Evolutionary conservation across 2,329 filamentous ascomycete genomes (phyloP), one percentile per base, ranked within the genome.

Genomic region (Xylariaceae sp.): DNA sequence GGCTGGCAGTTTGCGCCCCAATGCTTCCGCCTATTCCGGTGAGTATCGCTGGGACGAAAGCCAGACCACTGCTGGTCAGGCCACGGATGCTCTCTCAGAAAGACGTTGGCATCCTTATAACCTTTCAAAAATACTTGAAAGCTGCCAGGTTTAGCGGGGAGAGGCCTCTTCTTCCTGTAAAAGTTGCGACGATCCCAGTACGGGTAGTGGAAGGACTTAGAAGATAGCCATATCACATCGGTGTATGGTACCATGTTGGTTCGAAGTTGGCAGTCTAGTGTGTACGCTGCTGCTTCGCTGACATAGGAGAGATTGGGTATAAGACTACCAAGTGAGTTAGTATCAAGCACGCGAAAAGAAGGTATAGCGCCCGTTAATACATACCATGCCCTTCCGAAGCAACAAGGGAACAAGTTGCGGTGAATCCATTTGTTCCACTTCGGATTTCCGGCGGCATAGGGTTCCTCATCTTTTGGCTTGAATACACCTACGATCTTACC

Each of bases 381-480:
- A 51, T 70, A 84, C 81, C 91, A 97, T 45, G 92, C 91, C 66
- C 94, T 80, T 19, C 94, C 94, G 66, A 99, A 99, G 72, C 89
- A 96, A 74, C 95, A 99, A 6, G 94, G 94, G 64, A 99, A 97
- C 61, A 99, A 70, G 70, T 99, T 99, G 60, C 94, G 81, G 71
- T 99, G 94, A 75, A 99, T 91, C 94, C 94, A 99, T 73, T 99
- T 99, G 64, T 95, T 97, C 92, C 92, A 97, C 71, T 99, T 99
- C 4, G 94, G 94, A 68, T 99, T 99, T 63, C 90, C 88, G 34
- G 89, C 94, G 1, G 94, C 94, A 68, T 96, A 99, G 0, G 94
- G 94, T 71, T 99, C 95, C 74, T 99, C 94, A 65, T 99, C 94
- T 73, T 99, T 99, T 42, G 94, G 94, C 71, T 99, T 99, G 75